phyloP scores from a whole-genome alignment of 148 eudicot genomes.

The Mesembryanthemum crystallinum region DNA sequence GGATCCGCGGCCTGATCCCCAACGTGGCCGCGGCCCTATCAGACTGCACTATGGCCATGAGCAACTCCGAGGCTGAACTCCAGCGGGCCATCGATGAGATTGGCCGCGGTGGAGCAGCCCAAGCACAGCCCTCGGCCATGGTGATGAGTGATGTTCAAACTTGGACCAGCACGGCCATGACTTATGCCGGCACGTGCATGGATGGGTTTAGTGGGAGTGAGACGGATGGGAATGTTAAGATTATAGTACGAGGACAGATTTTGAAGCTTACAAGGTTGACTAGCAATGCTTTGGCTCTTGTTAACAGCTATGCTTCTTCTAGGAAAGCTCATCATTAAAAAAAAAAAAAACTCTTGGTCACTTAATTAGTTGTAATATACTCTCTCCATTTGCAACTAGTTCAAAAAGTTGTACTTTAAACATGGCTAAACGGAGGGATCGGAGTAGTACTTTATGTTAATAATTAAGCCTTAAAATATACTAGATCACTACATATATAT shows the following conservation, averaged over 20 bases:
- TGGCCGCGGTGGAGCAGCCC: background rate
- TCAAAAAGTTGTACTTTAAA: too few species aligned
- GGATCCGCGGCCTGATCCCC: conserved; percentile 15
- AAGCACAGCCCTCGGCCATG: background rate
- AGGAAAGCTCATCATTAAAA: background rate
- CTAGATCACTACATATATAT: too few species aligned
- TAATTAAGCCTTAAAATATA: too few species aligned
- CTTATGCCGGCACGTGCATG: conserved; percentile 37
- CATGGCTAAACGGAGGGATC: too few species aligned
- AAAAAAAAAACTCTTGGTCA: too few species aligned
- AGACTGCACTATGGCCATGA: conserved; percentile 30
- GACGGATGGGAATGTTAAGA: conserved; percentile 28
- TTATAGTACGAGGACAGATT: conserved; percentile 19
- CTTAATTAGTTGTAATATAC: too few species aligned
- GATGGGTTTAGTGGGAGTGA: conserved; percentile 29
- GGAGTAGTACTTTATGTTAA: too few species aligned
- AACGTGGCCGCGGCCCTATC: conserved; percentile 30
- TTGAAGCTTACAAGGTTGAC: conserved; percentile 30
- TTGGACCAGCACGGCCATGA: conserved; percentile 43
- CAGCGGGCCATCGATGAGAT: conserved; percentile 23
- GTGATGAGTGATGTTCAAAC: conserved; percentile 33
- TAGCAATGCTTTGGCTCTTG: conserved; percentile 43
- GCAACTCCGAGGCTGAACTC: conserved; percentile 29
- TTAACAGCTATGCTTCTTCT: conserved; percentile 27
- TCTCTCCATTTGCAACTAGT: too few species aligned